Percentiles rank a stretch among this genome's conserved stretches.
Conservation (phyloP, 1,139 yeast species). For the Scheffersomyces quercinus region DNA sequence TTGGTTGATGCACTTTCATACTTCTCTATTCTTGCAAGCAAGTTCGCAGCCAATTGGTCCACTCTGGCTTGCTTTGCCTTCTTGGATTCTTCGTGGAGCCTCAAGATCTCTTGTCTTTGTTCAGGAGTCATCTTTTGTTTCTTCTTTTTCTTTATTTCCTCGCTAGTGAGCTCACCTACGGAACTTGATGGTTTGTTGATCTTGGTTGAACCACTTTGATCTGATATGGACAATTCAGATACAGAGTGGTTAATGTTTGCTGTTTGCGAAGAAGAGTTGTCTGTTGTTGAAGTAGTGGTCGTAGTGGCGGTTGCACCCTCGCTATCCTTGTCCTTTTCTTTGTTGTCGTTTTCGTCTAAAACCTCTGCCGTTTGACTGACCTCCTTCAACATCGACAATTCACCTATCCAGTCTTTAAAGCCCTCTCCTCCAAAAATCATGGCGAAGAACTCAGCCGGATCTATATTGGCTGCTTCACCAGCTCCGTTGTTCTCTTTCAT, state of each 20-base stretch:
- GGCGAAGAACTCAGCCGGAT: conserved; percentile 73
- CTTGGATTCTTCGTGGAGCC: conserved; percentile 56
- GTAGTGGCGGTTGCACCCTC: conserved; percentile 12
- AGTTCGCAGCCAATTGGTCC: conserved; percentile 48
- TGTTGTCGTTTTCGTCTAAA: conserved; percentile 24
- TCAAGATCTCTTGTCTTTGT: conserved; percentile 55
- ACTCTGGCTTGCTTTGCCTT: conserved; percentile 56
- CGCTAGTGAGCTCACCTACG: conserved; percentile 8
- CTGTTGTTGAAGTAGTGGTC: conserved; percentile 7
- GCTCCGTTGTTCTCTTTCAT: conserved; percentile 29
- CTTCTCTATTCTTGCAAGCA: conserved; percentile 46
- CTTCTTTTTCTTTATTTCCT: conserved; percentile 22
- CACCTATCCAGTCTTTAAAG: conserved; percentile 81
- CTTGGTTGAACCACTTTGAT: neutral
- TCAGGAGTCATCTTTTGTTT: conserved; percentile 47
- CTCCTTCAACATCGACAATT: conserved; percentile 62
- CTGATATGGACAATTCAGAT: neutral
- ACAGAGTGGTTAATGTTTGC: neutral
- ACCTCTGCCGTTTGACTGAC: conserved; percentile 59
- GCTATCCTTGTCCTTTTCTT: conserved; percentile 8
- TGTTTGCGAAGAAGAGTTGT: neutral
- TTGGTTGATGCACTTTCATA: conserved; percentile 29
- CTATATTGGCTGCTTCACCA: conserved; percentile 21
- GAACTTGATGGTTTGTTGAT: neutral
- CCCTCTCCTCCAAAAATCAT: conserved; percentile 85